Conservation (phyloP, 1,284 basidiomycete species). For the Ceratobasidium sp. region DNA sequence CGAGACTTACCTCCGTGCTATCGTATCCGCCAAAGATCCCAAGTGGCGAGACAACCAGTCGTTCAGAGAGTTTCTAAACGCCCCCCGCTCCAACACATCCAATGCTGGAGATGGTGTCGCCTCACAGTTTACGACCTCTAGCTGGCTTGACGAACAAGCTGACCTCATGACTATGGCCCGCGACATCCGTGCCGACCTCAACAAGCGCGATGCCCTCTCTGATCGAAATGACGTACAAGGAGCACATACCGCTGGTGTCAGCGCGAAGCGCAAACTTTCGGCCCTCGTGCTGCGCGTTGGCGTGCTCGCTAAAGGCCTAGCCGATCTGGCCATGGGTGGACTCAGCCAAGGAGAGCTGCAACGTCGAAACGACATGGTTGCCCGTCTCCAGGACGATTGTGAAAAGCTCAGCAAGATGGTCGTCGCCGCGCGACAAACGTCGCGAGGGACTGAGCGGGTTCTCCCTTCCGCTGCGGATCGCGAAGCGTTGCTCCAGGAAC, state of each 20-base stretch:
- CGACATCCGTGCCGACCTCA: conserved; percentile 80
- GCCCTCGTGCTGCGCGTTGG: conserved; percentile 74
- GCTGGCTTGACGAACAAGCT: conserved; percentile 86
- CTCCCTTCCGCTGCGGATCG: conserved; percentile 66
- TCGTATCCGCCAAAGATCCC: conserved; percentile 79
- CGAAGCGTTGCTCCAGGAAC: conserved; percentile 64
- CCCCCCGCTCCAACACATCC: conserved; percentile 57
- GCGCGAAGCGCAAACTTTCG: conserved; percentile 83
- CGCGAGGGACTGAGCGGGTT: conserved; percentile 53
- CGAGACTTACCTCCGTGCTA: conserved; percentile 86
- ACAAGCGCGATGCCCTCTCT: conserved; percentile 84
- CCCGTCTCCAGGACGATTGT: conserved; percentile 82
- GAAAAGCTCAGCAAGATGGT: conserved; percentile 82
- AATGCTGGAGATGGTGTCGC: conserved; percentile 39
- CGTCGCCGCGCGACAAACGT: conserved; percentile 67
- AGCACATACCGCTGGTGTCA: conserved; percentile 81
- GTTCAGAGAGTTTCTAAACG: conserved; percentile 87
- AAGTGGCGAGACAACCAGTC: conserved; percentile 80
- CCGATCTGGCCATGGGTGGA: conserved; percentile 67
- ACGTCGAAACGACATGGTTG: conserved; percentile 83
- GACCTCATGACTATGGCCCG: conserved; percentile 78
- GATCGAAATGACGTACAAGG: conserved; percentile 74
- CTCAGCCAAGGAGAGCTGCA: conserved; percentile 85
- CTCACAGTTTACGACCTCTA: conserved; percentile 69
- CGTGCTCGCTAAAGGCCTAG: conserved; percentile 72